Evolutionary conservation across 805 yeast genomes (phyloP), one percentile per base, ranked within the genome.

Genomic region (Ogataea sp.): DNA sequence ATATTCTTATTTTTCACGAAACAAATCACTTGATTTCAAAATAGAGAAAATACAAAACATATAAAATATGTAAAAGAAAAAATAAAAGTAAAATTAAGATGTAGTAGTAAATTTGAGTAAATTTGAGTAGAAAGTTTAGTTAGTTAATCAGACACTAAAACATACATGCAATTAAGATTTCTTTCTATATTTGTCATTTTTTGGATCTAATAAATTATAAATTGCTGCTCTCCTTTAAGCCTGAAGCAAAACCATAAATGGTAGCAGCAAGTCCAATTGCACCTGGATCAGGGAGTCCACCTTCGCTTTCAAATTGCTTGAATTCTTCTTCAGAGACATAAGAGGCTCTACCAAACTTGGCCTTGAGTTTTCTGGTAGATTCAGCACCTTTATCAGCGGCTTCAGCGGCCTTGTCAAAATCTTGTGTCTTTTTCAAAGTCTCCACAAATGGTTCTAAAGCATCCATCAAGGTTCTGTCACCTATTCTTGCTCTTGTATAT

Each of bases 221-320:
- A 21, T 37, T 37, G 29, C 34, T 29, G 13, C 21, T 20, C 14
- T 33, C 26, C 11, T 30, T 34, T 33, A 48, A 51, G 4, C 52
- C 56, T 6, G 46, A 50, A 31, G 55, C 55, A 46, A 58, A 50
- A 3, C 64, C 65, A 15, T 48, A 50, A 24, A 61, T 41, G 18
- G 60, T 40, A 3, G 61, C 62, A 18, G 63, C 83, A 20, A 89
- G 64, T 3, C 97, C 97, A 41, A 86, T 76, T 2, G 97, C 96
- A 47, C 97, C 97, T 5, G 97, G 96, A 52, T 89, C 97, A 2
- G 96, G 95, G 24, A 88, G 68, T n/a, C 83, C 85, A 20, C 85
- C 87, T 52, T 70, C 70, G 30, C 67, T 69, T 30, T 61, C 70
- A 38, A 65, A 69, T 33, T 59, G 61, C 40, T 66, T 63, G 49